phyloP scores from a whole-genome alignment of 1,284 basidiomycete species.

The Coniferiporia sulphurascens region DNA sequence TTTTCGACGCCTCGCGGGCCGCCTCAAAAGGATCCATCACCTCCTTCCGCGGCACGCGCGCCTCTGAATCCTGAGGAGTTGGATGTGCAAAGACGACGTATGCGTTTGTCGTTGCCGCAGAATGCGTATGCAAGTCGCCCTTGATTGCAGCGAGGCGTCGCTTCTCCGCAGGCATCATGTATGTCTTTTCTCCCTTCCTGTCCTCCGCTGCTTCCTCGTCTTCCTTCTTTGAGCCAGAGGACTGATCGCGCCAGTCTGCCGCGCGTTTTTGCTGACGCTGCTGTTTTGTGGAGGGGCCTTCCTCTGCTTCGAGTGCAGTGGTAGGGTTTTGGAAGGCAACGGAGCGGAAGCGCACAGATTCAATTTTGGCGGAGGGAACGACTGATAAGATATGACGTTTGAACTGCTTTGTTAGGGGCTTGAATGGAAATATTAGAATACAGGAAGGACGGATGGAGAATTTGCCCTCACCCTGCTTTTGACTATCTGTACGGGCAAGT shows the following conservation, averaged over 20 bases:
- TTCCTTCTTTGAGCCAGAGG: constrained; percentile 30
- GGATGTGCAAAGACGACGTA: constrained; percentile 86
- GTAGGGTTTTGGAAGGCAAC: constrained; percentile 83
- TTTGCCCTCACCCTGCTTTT: constrained; percentile 60
- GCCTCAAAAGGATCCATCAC: constrained; percentile 72
- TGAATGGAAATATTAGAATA: constrained; percentile 7
- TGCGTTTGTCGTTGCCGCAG: constrained; percentile 70
- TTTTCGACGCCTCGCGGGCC: constrained; percentile 54
- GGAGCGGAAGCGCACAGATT: constrained; percentile 88
- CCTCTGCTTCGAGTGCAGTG: constrained; percentile 46
- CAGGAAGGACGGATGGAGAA: not conserved
- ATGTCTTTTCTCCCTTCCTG: constrained; percentile 54
- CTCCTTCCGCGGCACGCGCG: constrained; percentile 54
- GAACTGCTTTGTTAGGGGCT: constrained; percentile 63
- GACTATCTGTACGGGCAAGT: constrained; percentile 73
- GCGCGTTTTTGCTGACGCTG: constrained; percentile 57
- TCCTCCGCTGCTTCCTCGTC: constrained; percentile 34
- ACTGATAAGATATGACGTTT: constrained; percentile 67
- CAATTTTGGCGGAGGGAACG: constrained; percentile 72
- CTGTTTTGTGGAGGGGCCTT: constrained; percentile 30
- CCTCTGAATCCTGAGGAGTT: constrained; percentile 35
- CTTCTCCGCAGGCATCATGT: constrained; percentile 82
- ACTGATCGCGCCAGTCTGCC: constrained; percentile 59
- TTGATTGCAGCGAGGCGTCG: constrained; percentile 95
- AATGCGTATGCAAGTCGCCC: constrained; percentile 70